These are phyloP conservation scores for Hyphopichia burtonii DNA, from an alignment of 1,139 yeast species.

Conservation along the genomic window DNA sequence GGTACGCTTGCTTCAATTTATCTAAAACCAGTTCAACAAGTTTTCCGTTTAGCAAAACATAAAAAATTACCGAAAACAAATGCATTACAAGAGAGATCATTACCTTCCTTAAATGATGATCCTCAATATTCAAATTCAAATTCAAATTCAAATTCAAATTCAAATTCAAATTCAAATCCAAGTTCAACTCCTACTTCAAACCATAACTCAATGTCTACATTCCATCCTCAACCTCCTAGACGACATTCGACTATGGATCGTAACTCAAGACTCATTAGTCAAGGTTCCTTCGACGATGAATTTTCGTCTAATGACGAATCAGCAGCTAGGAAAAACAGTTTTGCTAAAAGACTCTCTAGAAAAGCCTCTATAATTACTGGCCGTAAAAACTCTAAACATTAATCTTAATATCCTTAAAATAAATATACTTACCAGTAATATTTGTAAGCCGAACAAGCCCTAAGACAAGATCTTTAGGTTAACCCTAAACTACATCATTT, in stretches of 20 bases:
- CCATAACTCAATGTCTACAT: too few relatives aligned
- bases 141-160: too few relatives aligned
- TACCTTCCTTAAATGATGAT: conserved; percentile 4
- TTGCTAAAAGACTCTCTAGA: conserved; percentile 29
- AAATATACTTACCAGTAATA: too few relatives aligned
- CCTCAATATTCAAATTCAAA: too few relatives aligned
- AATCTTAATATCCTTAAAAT: background rate
- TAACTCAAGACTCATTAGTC: background rate
- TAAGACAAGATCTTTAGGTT: too few relatives aligned
- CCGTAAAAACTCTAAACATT: conserved; percentile 12
- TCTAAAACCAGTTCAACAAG: conserved; percentile 75
- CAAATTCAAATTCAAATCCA: too few relatives aligned
- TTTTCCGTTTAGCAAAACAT: conserved; percentile 66
- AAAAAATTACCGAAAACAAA: conserved; percentile 60
- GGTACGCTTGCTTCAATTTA: conserved; percentile 85
- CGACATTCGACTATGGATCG: background rate
- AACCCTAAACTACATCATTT: too few relatives aligned
- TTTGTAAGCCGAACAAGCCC: too few relatives aligned
- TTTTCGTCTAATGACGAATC: conserved; percentile 10
- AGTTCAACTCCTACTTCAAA: too few relatives aligned
- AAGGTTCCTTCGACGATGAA: conserved; percentile 13
- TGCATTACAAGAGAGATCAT: conserved; percentile 45
- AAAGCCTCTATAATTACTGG: conserved; percentile 31
- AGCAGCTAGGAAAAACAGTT: conserved; percentile 17
- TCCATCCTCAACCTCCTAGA: background rate